Evolutionary conservation across 108 stramenopile species (phyloP), one percentile per base, ranked within the genome.

Genomic region (Fragilariopsis cylindrus): DNA sequence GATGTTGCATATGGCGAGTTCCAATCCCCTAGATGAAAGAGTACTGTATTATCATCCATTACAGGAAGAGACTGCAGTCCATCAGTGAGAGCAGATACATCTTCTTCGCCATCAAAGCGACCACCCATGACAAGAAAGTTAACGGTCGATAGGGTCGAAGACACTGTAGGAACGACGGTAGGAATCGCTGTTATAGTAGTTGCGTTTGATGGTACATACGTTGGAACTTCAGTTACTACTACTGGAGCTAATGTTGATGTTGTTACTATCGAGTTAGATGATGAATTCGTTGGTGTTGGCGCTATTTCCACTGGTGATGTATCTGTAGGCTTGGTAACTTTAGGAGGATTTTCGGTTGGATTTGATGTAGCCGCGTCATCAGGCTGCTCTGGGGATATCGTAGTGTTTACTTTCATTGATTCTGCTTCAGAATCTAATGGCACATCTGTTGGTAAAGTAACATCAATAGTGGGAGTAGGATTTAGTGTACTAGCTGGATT

Each of bases 11-110:
- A 82, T 7, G 77, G 75, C 1, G 76, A 72, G 54, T 82, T 86
- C 82, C 82, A 86, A 71, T 82, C 78, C 12, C 85, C 85, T 15
- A 86, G 53, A 40, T 86, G 78, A 30, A 82, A 70, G 60, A 86
- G 16, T 18, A 82, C 69, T 12, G 74, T 57, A 39, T 63, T 69
- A 18, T 44, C 73, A 57, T 71, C 70, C 48, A 69, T 40, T 4
- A 42, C 60, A 12, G 82, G 76, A 15, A 82, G 65, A 7, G 72
- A 46, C 0, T 46, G 42, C 4, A 80, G 56, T 12, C 75, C 46
- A 5, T 74, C 76, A 13, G 70, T 60, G 13, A 85, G 49, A n/a
- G 48, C 46, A 1, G 65, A 43, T 9, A 79, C 48, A 48, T 46
- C 65, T 7, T 18, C 47, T 48, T 72, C 74, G 57, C 60, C 76